Base-by-base conservation (phyloP, 140 eudicot species). In the Erigeron philadelphicus region DNA sequence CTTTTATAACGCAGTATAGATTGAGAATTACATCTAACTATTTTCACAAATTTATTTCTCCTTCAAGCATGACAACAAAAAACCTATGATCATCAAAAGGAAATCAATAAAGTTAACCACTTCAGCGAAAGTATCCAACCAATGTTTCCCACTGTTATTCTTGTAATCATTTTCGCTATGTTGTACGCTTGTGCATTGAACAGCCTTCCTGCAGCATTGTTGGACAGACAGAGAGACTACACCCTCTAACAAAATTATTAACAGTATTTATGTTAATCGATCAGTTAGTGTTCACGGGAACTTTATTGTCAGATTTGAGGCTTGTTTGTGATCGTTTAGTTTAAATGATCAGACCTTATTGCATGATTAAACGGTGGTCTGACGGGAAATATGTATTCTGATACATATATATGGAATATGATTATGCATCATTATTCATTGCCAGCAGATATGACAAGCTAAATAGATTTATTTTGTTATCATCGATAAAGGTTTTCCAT, bases 121-220 rank as follows among this genome's bases (percentile, higher is more conserved):
- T 9, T 64, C 9, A 16, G 15, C 1, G 31, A 64, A 18, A 16
- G 0, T 41, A n/a, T 11, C n/a, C 11, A 64, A 64, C 68, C 53
- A 43, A n/a, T 15, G 49, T 67, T 67, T 67, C 49, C 35, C 61
- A 68, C 13, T 53, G 11, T 17, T 38, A 15, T 7, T 68, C 18
- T 35, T 18, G n/a, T n/a, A 38, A 68, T 15, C 63, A 68, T 2
- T 11, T 38, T 40, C 35, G 72, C 48, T 68, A 7, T 53, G 72
- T 38, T 38, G 52, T 68, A 38, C 53, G 31, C 21, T 31, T 38
- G 11, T 52, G 38, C 42, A 54, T 12, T 38, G 42, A 69, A 55
- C 43, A 17, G 64, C 11, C 23, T 55, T 69, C 74, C 74, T 41
- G 65, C 64, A 54, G 38, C 41, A 55, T 69, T 69, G 64, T 64